Base-by-base conservation (phyloP, 176 grass and related monocot species). In the Phragmites australis region DNA sequence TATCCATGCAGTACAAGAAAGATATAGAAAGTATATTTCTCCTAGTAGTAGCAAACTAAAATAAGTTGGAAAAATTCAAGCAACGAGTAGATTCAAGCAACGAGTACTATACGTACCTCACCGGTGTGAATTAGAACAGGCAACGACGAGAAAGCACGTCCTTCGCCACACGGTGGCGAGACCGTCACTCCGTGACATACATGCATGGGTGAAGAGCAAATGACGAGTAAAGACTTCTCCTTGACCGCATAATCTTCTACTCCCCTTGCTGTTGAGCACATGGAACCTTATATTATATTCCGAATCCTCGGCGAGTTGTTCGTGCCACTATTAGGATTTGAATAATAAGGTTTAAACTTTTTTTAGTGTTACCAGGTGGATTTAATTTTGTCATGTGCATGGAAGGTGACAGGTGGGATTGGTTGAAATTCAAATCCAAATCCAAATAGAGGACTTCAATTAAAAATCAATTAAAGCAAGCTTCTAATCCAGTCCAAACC, bases 221-320 rank as follows among this genome's bases (percentile, higher is more conserved):
- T 84, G 81, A 79, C 86, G 86, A 88, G 81, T 89, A 58, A 40
- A 53, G 77, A 89, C 77, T 53, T 78, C 42, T 72, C 56, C 80
- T 83, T 34, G 86, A 84, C 57, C 45, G 64, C 31, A 69, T 44
- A 78, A 65, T 49, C 43, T 64, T 78, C 75, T 49, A 23, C 31
- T 23, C 17, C 14, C 1, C 57, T 53, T 32, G 50, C 60, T 5
- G n/a, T 1, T 23, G 26, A 6, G 80, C 87, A 76, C 82, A 6
- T 62, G 44, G 76, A 40, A 52, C 15, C 21, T 56, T 80, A n/a
- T n/a, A 46, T 23, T 45, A 46, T 9, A n/a, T n/a, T n/a, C n/a
- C n/a, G n/a, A n/a, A n/a, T 81, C 48, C 42, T 32, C 51, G 3
- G 65, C 48, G 46, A 43, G 46, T 65, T 78, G 45, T 42, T 79